These are phyloP conservation scores for Tolypocladium tundrense DNA, from an alignment of 2,329 filamentous ascomycete species.

Conservation along the genomic window DNA sequence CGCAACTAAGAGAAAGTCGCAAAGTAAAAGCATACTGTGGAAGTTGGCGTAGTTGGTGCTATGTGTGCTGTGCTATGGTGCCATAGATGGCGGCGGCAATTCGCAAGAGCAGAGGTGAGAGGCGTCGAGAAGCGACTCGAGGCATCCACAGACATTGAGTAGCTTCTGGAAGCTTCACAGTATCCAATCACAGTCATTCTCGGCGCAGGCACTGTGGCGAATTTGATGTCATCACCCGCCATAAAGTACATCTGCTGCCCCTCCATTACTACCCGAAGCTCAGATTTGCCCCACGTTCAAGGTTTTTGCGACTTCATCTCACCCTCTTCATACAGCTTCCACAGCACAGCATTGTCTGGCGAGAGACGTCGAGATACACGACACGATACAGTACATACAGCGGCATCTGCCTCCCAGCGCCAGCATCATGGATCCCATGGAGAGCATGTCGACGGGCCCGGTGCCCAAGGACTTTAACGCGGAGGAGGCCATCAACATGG, in stretches of 20 bases:
- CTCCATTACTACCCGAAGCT: not conserved
- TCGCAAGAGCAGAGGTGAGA: not conserved
- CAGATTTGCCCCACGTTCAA: not conserved
- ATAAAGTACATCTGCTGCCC: not conserved
- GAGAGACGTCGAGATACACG: not conserved
- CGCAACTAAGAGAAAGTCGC: not conserved
- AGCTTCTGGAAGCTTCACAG: not conserved
- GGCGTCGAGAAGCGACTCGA: not conserved
- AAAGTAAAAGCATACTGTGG: not conserved
- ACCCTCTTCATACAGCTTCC: not conserved
- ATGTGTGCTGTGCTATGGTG: no score
- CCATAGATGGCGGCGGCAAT: not conserved
- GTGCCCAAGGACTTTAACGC: conserved; percentile 49
- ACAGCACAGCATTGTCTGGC: not conserved
- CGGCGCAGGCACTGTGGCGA: not conserved
- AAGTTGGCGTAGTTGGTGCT: not conserved
- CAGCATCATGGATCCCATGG: conserved; percentile 27
- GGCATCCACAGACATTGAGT: not conserved
- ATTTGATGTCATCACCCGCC: not conserved
- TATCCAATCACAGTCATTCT: not conserved
- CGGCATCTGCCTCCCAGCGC: not conserved
- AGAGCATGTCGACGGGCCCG: conserved; percentile 23
- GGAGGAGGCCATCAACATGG: conserved; percentile 43
- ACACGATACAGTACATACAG: not conserved
- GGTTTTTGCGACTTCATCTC: not conserved